These are phyloP conservation scores for Monilinia laxa DNA, from an alignment of 2,329 filamentous ascomycete species.

Conservation along the genomic window DNA sequence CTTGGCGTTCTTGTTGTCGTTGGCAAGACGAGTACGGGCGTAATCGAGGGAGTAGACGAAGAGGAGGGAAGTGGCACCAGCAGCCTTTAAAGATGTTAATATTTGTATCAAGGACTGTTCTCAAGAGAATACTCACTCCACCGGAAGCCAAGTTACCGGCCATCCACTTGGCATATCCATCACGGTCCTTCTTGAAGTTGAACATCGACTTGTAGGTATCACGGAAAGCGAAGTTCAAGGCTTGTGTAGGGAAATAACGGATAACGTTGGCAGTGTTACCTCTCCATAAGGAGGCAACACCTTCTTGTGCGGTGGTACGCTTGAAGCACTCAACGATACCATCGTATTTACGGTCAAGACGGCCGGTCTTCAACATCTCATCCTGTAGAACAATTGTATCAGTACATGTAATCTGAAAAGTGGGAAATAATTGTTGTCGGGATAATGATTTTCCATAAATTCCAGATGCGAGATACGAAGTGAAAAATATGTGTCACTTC, in stretches of 20 bases:
- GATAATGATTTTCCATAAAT: conserved; percentile 7
- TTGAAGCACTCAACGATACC: conserved; percentile 95
- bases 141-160: conserved; percentile 98
- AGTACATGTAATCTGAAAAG: conserved; percentile 25
- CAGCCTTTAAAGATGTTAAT: conserved; percentile 56
- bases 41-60: conserved; percentile 99
- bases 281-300: conserved; percentile 94
- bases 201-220: conserved; percentile 99
- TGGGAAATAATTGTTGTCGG: neutral
- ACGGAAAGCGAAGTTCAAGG: conserved; percentile 99
- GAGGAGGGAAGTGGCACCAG: conserved; percentile 98
- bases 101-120: neutral
- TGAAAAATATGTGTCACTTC: conserved; percentile 6
- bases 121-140: conserved; percentile 72
- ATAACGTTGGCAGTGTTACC: conserved; percentile 99
- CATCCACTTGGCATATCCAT: conserved; percentile 99
- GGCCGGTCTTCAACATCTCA: conserved; percentile 99
- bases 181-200: conserved; percentile 99
- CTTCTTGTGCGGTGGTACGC: conserved; percentile 86
- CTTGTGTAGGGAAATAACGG: conserved; percentile 99
- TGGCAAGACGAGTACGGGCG: conserved; percentile 99
- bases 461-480: neutral
- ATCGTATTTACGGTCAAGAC: conserved; percentile 95
- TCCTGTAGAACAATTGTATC: conserved; percentile 58
- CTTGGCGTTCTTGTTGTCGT: conserved; percentile 99